phyloP scores from a whole-genome alignment of 1,284 basidiomycete genomes.

The Fomitopsis betulina region DNA sequence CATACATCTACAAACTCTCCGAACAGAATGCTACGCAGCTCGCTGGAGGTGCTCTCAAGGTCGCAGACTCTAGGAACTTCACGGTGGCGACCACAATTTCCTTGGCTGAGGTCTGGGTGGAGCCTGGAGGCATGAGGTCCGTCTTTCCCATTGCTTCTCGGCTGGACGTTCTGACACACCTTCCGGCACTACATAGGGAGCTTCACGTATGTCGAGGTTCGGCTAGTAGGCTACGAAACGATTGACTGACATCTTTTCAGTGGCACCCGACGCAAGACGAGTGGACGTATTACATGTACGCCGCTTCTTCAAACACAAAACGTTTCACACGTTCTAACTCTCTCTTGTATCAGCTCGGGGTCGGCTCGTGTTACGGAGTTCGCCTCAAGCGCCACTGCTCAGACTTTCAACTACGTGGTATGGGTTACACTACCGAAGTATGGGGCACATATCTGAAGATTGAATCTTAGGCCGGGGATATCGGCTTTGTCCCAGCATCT shows the following conservation, averaged over 20 bases:
- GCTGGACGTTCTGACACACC: neutral
- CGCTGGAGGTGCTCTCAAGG: constrained; percentile 58
- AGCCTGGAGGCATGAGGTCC: constrained; percentile 55
- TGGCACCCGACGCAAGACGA: constrained; percentile 74
- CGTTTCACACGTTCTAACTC: too few species aligned
- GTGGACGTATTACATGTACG: constrained; percentile 53
- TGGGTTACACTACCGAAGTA: neutral
- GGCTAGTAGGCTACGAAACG: neutral
- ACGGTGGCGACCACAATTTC: constrained; percentile 53
- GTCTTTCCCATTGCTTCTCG: neutral
- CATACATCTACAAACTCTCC: constrained; percentile 54
- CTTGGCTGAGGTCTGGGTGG: constrained; percentile 62
- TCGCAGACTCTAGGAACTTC: constrained; percentile 54
- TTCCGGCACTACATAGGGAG: constrained; percentile 16
- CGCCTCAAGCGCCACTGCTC: constrained; percentile 53
- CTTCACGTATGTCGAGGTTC: constrained; percentile 20
- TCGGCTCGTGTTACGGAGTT: constrained; percentile 61
- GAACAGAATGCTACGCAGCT: constrained; percentile 45
- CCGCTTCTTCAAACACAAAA: neutral
- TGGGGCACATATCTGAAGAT: neutral
- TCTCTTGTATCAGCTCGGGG: constrained; percentile 39
- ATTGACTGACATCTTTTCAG: constrained; percentile 27
- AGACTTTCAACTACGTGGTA: constrained; percentile 67
- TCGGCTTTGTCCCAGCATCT: constrained; percentile 57
- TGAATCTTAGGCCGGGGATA: constrained; percentile 50